Base-by-base conservation (phyloP, 768 basidiomycete species). In the Russula sp. region DNA sequence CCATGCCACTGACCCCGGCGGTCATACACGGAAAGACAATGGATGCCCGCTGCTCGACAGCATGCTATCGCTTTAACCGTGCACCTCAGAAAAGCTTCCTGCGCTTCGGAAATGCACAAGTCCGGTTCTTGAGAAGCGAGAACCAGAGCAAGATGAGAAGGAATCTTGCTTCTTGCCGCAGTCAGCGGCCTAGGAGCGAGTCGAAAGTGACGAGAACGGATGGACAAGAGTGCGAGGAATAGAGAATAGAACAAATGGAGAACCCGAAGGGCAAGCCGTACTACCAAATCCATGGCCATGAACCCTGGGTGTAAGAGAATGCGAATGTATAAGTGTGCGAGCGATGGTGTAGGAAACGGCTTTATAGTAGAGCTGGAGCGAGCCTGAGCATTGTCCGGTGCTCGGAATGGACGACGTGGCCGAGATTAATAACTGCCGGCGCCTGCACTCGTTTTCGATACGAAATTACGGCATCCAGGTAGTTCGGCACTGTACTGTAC, bases 21-120 rank as follows among this genome's bases (percentile, higher is more conserved):
- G 70, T 93, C 91, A 66, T 90, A 92, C 4, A 89, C 78, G 10
- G 85, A 89, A 52, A 93, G 75, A 55, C 80, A 79, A 64, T 76
- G 73, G 54, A 92, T 83, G 14, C 88, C 88, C 37, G 77, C 74
- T n/a, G 67, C 71, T 58, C 77, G 79, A 74, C 87, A 91, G 86
- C 87, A 92, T 10, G 72, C 72, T 9, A 81, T 80, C 13, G 79
- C 79, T 51, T 76, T 77, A 55, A 80, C 72, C 10, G 87, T 76
- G 66, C 81, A 84, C 66, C 84, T 77, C 18, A 84, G 72, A 55
- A 89, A 72, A 42, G 73, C 75, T 20, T 72, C 71, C 60, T 79
- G 78, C 3, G 76, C 72, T 34, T 72, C 71, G 22, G 78, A 75
- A 3, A 59, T 60, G 45, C 76, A 69, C n/a, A 71, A 68, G 8